A percentile compares a stretch with the other conserved stretches of the same genome.
Evolutionary conservation across 768 basidiomycete genomes (phyloP).

Genomic region (Coprinellus micaceus): DNA sequence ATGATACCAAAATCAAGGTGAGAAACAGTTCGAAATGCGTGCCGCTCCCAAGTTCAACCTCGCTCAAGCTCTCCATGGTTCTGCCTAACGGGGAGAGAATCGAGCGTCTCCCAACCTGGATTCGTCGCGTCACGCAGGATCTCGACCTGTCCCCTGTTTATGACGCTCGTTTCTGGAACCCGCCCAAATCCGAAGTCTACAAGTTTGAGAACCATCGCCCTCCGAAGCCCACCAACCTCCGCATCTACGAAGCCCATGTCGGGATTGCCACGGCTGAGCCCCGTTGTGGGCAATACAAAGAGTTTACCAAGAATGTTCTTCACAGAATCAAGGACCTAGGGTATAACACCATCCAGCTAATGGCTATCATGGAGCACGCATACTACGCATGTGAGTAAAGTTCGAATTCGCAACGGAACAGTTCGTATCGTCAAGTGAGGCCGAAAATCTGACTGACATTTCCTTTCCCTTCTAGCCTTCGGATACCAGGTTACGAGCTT

Average conservation of each 20-base stretch:
- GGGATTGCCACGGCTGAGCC: slow-evolving; percentile 90
- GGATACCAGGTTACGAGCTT: slow-evolving; percentile 98
- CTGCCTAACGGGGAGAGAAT: slow-evolving; percentile 73
- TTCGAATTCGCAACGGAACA: background rate
- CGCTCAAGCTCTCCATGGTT: slow-evolving; percentile 82
- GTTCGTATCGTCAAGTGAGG: background rate
- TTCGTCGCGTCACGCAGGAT: slow-evolving; percentile 93
- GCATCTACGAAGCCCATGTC: slow-evolving; percentile 97
- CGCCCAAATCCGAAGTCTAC: slow-evolving; percentile 67
- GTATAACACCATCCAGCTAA: slow-evolving; percentile 96
- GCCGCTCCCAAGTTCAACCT: background rate
- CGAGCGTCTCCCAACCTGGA: slow-evolving; percentile 94
- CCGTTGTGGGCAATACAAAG: slow-evolving; percentile 91
- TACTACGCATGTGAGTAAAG: slow-evolving; percentile 86
- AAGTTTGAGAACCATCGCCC: slow-evolving; percentile 78
- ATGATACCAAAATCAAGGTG: slow-evolving; percentile 95
- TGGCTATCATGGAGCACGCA: slow-evolving; percentile 98
- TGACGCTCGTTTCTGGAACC: slow-evolving; percentile 99
- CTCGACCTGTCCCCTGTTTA: slow-evolving; percentile 84
- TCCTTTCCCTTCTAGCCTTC: slow-evolving; percentile 57
- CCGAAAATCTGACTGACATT: background rate
- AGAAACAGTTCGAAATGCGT: slow-evolving; percentile 10
- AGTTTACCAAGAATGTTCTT: slow-evolving; percentile 82
- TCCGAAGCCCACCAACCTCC: slow-evolving; percentile 57
- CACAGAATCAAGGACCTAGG: slow-evolving; percentile 88